Conservation (phyloP, 2,329 filamentous ascomycete species). For the Macrophomina phaseolina region DNA sequence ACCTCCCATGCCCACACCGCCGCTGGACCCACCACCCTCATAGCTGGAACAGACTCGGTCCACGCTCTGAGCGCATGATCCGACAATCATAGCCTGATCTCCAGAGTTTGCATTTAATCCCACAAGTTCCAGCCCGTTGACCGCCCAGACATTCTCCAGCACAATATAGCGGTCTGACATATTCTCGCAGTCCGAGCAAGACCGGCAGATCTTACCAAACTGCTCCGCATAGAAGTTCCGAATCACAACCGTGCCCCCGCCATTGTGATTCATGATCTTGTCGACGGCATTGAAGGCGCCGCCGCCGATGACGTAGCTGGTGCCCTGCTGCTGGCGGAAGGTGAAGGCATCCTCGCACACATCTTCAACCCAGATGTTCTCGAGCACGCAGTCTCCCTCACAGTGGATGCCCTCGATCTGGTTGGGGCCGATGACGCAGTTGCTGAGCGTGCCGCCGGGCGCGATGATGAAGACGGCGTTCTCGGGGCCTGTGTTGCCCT, state of each 20-base stretch:
- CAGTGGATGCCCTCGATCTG: constrained; percentile 59
- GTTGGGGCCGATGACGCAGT: constrained; percentile 56
- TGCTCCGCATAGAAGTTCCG: not conserved
- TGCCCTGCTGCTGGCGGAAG: not conserved
- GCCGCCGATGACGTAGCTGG: constrained; percentile 34
- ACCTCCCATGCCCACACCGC: not conserved
- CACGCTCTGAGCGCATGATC: not conserved
- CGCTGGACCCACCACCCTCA: not conserved
- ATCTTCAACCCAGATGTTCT: constrained; percentile 39
- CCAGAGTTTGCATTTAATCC: not conserved
- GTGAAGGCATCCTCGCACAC: constrained; percentile 42
- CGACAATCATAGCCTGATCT: not conserved
- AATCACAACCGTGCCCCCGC: not conserved
- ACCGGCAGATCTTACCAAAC: not conserved
- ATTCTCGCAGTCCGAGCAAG: not conserved
- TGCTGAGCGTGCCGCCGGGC: constrained; percentile 50
- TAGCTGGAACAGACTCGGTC: not conserved
- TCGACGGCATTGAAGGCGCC: constrained; percentile 36
- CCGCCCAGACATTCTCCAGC: not conserved
- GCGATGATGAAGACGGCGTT: not conserved
- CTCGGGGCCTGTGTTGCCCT: not conserved
- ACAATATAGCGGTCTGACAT: not conserved
- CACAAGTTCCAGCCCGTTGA: not conserved
- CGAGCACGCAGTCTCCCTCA: constrained; percentile 53
- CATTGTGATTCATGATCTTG: constrained; percentile 33